Percentiles rank a stretch among this genome's conserved stretches.
These are phyloP conservation scores for Poa annua DNA, from an alignment of 176 grass and related monocot genomes.

Conservation along the genomic window DNA sequence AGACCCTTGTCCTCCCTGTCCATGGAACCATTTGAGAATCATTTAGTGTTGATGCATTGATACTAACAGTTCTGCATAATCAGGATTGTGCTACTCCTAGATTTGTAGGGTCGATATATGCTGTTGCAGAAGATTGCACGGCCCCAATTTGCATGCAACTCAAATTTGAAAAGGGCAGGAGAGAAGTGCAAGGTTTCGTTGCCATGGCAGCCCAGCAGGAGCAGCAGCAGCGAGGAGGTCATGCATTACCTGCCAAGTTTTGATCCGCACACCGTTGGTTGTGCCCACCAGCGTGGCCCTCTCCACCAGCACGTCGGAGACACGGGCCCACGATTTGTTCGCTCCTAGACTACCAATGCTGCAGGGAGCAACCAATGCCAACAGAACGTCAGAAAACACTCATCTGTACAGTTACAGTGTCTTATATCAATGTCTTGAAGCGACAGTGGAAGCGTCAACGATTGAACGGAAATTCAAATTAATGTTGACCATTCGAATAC, in stretches of 20 bases:
- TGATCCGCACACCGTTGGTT: slow-evolving; percentile 87
- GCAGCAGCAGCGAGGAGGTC: slow-evolving; percentile 20
- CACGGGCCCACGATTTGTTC: slow-evolving; percentile 52
- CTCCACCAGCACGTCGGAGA: slow-evolving; percentile 80
- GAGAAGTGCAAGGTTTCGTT: slow-evolving; percentile 8
- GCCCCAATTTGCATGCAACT: background rate
- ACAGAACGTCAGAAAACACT: slow-evolving; percentile 31
- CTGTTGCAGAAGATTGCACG: slow-evolving; percentile 7
- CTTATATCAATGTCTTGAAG: background rate
- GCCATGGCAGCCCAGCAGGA: background rate
- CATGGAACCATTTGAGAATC: background rate
- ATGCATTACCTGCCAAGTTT: slow-evolving; percentile 86
- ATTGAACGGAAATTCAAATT: slow-evolving; percentile 3
- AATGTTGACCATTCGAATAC: background rate
- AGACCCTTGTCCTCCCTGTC: slow-evolving; percentile 67
- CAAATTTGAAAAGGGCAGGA: slow-evolving; percentile 27
- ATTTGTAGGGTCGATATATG: background rate
- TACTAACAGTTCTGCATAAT: background rate
- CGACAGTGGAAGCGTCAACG: background rate
- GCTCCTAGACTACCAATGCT: slow-evolving; percentile 87
- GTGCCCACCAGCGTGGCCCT: slow-evolving; percentile 61
- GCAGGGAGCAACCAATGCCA: slow-evolving; percentile 36
- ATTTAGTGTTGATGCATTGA: background rate
- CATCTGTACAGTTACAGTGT: slow-evolving; percentile 1
- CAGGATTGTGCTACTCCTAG: background rate